Percentiles rank a stretch among this genome's conserved stretches.
phyloP scores from a whole-genome alignment of 106 monocot genomes.

The Hemerocallis citrina region DNA sequence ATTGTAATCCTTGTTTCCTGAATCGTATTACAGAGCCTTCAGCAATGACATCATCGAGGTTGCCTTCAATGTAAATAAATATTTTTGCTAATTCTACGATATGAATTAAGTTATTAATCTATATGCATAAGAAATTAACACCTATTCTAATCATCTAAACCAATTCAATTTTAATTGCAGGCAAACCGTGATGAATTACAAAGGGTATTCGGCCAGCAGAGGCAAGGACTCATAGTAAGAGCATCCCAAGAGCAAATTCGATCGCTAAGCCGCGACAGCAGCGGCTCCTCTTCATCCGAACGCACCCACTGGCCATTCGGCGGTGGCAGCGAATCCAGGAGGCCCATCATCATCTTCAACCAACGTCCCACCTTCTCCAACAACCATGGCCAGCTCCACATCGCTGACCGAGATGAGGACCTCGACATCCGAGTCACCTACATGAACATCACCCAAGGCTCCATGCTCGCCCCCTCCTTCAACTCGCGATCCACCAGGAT shows the following conservation, averaged over 20 bases:
- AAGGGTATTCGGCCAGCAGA: conserved; percentile 34
- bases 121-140: too few relatives aligned
- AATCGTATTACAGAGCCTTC: conserved; percentile 35
- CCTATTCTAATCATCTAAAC: too few relatives aligned
- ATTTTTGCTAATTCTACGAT: too few relatives aligned
- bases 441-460: conserved; percentile 46
- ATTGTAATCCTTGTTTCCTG: too few relatives aligned
- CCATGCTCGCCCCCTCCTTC: conserved; percentile 57
- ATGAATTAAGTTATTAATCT: too few relatives aligned
- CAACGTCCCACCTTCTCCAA: conserved; percentile 36
- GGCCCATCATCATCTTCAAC: conserved; percentile 41
- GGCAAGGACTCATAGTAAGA: conserved; percentile 27
- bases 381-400: conserved; percentile 33
- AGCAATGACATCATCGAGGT: conserved; percentile 50
- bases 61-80: conserved; percentile 40
- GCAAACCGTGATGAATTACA: conserved; percentile 23
- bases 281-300: neutral
- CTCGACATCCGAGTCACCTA: conserved; percentile 39
- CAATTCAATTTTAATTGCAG: too few relatives aligned
- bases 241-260: conserved; percentile 53
- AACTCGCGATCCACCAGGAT: conserved; percentile 49
- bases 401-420: conserved; percentile 36
- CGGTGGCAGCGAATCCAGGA: conserved; percentile 7
- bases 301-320: conserved; percentile 13
- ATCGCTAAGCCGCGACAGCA: conserved; percentile 25